Evolutionary conservation across 2,329 filamentous ascomycete species (phyloP), one percentile per base, ranked within the genome.

Genomic region (Aspergillus costaricaensis): DNA sequence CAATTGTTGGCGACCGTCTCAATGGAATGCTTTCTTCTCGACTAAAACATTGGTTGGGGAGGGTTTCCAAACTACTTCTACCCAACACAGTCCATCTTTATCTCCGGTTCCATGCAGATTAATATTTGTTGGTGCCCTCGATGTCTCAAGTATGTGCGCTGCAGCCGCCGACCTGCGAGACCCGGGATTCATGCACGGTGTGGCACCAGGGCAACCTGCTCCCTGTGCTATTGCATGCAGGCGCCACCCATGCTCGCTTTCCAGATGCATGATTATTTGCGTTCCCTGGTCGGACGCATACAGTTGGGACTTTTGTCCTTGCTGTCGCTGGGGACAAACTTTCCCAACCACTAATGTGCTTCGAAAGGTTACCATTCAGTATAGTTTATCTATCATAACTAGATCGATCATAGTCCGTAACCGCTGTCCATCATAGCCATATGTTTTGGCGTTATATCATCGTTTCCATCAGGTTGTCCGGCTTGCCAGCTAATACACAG

Each of bases 141-240:
- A 8, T 30, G 23, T n/a, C 14, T 27, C 32, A 49, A 10, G 15
- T 49, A 30, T 30, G 23, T n/a, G 21, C 15, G 44, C 1, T 8
- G 44, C 21, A 27, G 44, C 12, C 44, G 27, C 27, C 27, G 27
- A 30, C 27, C 27, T 30, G 7, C 25, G 44, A 14, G 25, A 15
- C 44, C 15, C 23, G 52, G 32, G 30, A 25, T 17, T 12, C 44
- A 12, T 55, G 52, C 52, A 44, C 21, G 36, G 12, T 27, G 14
- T 15, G 10, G 52, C 10, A 47, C 23, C 39, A 27, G 19, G 21
- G 52, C 23, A 30, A 55, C 25, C 43, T 54, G 32, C 51, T 10
- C n/a, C 52, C 12, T 44, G 39, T 55, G 39, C 47, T 41, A 36
- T 41, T 36, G 53, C 53, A 47, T 41, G 50, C 50, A 53, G 47